Conservation (phyloP, 208 protist genomes). For the Wallacemonas rigidus region DNA sequence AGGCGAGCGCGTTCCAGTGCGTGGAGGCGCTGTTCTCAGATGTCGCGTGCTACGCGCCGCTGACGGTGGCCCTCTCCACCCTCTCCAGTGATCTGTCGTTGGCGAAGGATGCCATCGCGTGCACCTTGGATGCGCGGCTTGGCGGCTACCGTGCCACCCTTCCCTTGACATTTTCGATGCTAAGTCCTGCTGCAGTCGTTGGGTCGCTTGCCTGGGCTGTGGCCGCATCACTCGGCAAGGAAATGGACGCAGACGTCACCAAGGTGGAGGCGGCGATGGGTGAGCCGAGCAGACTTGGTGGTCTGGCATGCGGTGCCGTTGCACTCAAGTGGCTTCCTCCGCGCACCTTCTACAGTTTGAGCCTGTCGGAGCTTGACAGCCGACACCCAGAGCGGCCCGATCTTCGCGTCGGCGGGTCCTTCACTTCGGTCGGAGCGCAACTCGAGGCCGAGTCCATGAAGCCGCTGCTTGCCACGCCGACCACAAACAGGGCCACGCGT, state of each 20-base stretch:
- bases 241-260: neutral
- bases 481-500: too few species aligned
- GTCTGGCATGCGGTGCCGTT: neutral
- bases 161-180: neutral
- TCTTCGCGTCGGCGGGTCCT: conserved; percentile 1
- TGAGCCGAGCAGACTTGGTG: neutral
- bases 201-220: conserved; percentile 12
- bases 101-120: neutral
- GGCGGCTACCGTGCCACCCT: conserved; percentile 4
- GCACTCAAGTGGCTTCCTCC: conserved; percentile 16
- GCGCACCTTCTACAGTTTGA: neutral
- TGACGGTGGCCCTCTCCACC: conserved; percentile 10
- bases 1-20: conserved; percentile 11
- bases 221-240: neutral
- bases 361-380: neutral
- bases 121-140: conserved; percentile 1
- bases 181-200: neutral
- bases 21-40: conserved; percentile 20
- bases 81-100: neutral
- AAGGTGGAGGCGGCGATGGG: neutral
- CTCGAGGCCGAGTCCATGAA: conserved; percentile 8
- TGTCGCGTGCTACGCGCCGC: conserved; percentile 10
- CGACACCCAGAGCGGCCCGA: neutral
- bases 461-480: neutral
- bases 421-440: neutral